A percentile compares a stretch with the other conserved stretches of the same genome.
Evolutionary conservation across 257 asterid species (phyloP).

Genomic region (Solanum clarkiae): DNA sequence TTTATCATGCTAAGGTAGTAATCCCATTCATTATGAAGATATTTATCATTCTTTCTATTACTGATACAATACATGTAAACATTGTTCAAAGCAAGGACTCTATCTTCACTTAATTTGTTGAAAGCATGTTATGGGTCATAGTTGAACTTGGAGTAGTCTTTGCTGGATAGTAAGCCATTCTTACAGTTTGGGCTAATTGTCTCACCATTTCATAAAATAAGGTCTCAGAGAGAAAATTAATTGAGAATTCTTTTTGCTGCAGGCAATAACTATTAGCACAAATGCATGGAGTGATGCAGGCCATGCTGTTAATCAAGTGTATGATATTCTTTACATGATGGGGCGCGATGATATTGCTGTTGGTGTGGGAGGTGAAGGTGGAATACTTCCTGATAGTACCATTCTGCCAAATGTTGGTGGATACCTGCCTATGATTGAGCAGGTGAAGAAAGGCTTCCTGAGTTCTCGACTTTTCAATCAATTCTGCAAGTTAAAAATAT

Average conservation of each 20-base stretch:
- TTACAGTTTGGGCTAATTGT: background rate
- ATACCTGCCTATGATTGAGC: constrained; percentile 76
- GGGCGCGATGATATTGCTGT: constrained; percentile 72
- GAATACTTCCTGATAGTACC: constrained; percentile 57
- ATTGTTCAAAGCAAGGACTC: background rate
- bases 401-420: constrained; percentile 69
- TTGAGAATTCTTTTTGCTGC: constrained; percentile 1
- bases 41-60: background rate
- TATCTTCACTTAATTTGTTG: background rate
- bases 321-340: constrained; percentile 86
- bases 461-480: background rate
- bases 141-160: background rate
- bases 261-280: constrained; percentile 68
- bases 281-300: constrained; percentile 76
- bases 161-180: background rate
- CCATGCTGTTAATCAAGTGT: constrained; percentile 63
- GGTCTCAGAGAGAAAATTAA: background rate
- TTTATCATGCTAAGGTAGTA: background rate
- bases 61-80: background rate
- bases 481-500: background rate
- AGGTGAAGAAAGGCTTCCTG: constrained; percentile 22
- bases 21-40: background rate
- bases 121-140: background rate
- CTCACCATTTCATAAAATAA: background rate
- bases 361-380: constrained; percentile 92